A percentile compares a stretch with the other conserved stretches of the same genome.
These are phyloP conservation scores for Penicillium sp. DNA, from an alignment of 2,329 filamentous ascomycete genomes.

Conservation along the genomic window DNA sequence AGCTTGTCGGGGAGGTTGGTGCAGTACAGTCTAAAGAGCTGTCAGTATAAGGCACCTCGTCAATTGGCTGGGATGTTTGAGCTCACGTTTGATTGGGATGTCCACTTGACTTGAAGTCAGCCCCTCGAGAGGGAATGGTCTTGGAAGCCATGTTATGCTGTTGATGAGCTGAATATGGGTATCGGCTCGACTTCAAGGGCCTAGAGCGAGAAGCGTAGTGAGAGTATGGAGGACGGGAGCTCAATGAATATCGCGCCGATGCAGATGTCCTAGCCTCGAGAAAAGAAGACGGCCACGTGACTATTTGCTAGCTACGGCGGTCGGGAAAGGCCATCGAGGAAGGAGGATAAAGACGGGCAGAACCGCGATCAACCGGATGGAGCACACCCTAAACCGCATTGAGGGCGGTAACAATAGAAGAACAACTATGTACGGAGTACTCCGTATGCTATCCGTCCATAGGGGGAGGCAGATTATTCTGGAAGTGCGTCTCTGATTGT, in stretches of 20 bases:
- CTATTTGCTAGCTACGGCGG: neutral
- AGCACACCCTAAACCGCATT: neutral
- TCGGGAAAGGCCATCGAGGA: neutral
- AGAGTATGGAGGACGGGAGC: slow-evolving; percentile 2
- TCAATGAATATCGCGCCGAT: neutral
- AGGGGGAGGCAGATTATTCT: neutral
- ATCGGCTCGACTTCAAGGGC: neutral
- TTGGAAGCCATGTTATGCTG: slow-evolving; percentile 40
- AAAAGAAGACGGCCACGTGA: slow-evolving; percentile 15
- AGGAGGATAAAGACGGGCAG: neutral
- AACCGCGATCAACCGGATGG: neutral
- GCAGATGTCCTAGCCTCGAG: slow-evolving; percentile 15
- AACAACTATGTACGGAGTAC: too few relatives aligned
- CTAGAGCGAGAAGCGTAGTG: neutral
- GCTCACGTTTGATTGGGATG: slow-evolving; percentile 76
- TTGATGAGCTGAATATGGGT: neutral
- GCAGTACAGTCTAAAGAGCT: slow-evolving; percentile 72
- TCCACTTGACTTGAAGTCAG: slow-evolving; percentile 50
- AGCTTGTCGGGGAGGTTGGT: slow-evolving; percentile 88
- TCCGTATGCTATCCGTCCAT: too few relatives aligned
- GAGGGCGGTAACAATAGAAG: neutral
- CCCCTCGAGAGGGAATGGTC: slow-evolving; percentile 45
- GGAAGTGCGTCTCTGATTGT: neutral
- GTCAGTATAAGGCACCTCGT: slow-evolving; percentile 23
- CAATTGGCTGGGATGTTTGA: slow-evolving; percentile 7